Percentiles rank a stretch among this genome's conserved stretches.
Evolutionary conservation across 2,329 filamentous ascomycete species (phyloP).

Genomic region (Monilinia laxa): DNA sequence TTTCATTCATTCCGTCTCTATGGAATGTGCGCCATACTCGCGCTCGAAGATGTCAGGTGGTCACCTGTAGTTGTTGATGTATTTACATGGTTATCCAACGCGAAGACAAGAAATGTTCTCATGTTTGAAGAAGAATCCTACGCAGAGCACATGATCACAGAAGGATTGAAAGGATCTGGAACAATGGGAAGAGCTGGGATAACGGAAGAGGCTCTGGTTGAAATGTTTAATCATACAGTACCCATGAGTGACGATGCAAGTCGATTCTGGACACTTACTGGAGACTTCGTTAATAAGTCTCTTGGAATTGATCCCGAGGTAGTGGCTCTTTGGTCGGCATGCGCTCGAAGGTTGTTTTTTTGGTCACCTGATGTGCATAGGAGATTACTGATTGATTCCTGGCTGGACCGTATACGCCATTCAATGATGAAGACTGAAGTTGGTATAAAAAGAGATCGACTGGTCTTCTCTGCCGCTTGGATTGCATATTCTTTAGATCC

Average conservation of each 20-base stretch:
- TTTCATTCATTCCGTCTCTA: conserved; percentile 13
- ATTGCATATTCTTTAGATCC: conserved; percentile 21
- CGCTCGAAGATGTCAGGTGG: neutral
- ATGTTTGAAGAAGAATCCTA: conserved; percentile 4
- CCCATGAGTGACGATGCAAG: too few species aligned
- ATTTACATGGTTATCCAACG: neutral
- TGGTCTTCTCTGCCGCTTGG: conserved; percentile 52
- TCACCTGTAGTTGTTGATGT: neutral
- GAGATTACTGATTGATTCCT: neutral
- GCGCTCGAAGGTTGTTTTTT: conserved; percentile 2
- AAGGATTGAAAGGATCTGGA: neutral
- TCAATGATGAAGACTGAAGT: neutral
- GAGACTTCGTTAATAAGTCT: neutral
- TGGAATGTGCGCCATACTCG: neutral
- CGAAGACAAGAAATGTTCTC: conserved; percentile 1
- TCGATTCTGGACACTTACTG: neutral
- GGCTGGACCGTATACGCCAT: neutral
- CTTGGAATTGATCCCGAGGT: neutral
- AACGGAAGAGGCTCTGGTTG: neutral
- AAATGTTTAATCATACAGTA: too few species aligned
- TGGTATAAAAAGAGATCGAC: neutral
- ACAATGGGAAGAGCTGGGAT: neutral
- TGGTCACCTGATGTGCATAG: neutral
- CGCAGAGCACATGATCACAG: neutral
- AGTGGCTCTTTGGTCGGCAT: conserved; percentile 4